Percentiles rank a stretch among this genome's conserved stretches.
Evolutionary conservation across 106 monocot species (phyloP).

Genomic region (Gastrodia elata): DNA sequence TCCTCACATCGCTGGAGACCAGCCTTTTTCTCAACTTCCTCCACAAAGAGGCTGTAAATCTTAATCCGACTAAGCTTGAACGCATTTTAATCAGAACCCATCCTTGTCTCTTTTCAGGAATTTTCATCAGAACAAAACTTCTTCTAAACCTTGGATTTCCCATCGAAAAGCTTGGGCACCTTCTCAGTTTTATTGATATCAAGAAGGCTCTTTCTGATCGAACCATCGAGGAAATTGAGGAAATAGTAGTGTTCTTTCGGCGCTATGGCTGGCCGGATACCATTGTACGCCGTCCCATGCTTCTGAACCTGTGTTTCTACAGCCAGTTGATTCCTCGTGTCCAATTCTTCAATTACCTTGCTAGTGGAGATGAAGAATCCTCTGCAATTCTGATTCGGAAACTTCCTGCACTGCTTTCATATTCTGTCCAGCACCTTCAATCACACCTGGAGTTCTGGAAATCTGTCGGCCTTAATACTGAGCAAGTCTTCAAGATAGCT

Average conservation of each 20-base stretch:
- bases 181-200: constrained; percentile 41
- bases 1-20: constrained; percentile 25
- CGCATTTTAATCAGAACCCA: constrained; percentile 26
- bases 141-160: constrained; percentile 36
- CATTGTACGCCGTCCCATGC: constrained; percentile 46
- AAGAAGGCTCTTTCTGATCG: constrained; percentile 40
- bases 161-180: constrained; percentile 23
- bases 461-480: constrained; percentile 34
- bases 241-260: constrained; percentile 33
- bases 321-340: constrained; percentile 42
- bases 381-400: constrained; percentile 34
- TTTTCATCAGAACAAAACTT: constrained; percentile 13
- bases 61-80: constrained; percentile 36
- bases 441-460: constrained; percentile 57
- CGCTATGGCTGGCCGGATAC: constrained; percentile 20
- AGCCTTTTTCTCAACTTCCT: constrained; percentile 27
- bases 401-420: constrained; percentile 46
- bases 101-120: constrained; percentile 6
- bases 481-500: constrained; percentile 49
- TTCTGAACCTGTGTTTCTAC: constrained; percentile 47
- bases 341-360: constrained; percentile 36
- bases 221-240: constrained; percentile 22
- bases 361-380: constrained; percentile 30
- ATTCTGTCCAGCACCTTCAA: constrained; percentile 39
- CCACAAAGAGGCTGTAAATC: constrained; percentile 6